Conservation (phyloP, 306 rosid species). For the Medicago arabica region DNA sequence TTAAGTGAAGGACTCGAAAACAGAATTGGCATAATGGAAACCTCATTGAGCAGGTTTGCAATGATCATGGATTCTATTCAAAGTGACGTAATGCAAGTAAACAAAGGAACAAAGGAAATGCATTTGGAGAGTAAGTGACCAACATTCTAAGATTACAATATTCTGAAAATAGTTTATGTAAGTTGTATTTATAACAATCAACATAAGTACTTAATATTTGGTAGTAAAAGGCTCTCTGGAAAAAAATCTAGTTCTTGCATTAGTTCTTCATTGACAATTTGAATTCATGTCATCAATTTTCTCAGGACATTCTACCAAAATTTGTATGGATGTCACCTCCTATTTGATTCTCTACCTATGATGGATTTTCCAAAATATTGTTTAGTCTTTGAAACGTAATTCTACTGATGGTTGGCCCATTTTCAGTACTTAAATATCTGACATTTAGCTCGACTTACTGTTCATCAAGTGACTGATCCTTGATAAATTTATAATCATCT, state of each 20-base stretch:
- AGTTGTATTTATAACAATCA: slow-evolving; percentile 18
- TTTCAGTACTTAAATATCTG: slow-evolving; percentile 22
- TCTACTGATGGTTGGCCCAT: not conserved
- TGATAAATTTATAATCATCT: slow-evolving; percentile 18
- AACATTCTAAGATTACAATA: slow-evolving; percentile 38
- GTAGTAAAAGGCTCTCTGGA: slow-evolving; percentile 2
- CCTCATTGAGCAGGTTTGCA: slow-evolving; percentile 77
- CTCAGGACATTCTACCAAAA: slow-evolving; percentile 28
- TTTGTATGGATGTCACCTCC: slow-evolving; percentile 11
- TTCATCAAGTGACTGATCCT: not conserved
- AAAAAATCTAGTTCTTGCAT: slow-evolving; percentile 18
- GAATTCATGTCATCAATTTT: not conserved
- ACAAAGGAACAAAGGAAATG: slow-evolving; percentile 84
- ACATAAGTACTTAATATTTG: slow-evolving; percentile 4
- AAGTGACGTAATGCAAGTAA: slow-evolving; percentile 80
- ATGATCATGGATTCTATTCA: slow-evolving; percentile 96
- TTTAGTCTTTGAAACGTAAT: not conserved
- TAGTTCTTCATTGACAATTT: slow-evolving; percentile 15
- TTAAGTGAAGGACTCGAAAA: slow-evolving; percentile 82
- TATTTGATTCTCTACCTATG: slow-evolving; percentile 13
- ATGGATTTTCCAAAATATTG: slow-evolving; percentile 8
- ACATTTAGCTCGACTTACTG: not conserved
- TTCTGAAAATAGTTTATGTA: slow-evolving; percentile 30
- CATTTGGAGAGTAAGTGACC: slow-evolving; percentile 74
- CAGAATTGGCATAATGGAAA: slow-evolving; percentile 85